phyloP scores from a whole-genome alignment of 352 stramenopile species.

The Phytopythium sindhum region DNA sequence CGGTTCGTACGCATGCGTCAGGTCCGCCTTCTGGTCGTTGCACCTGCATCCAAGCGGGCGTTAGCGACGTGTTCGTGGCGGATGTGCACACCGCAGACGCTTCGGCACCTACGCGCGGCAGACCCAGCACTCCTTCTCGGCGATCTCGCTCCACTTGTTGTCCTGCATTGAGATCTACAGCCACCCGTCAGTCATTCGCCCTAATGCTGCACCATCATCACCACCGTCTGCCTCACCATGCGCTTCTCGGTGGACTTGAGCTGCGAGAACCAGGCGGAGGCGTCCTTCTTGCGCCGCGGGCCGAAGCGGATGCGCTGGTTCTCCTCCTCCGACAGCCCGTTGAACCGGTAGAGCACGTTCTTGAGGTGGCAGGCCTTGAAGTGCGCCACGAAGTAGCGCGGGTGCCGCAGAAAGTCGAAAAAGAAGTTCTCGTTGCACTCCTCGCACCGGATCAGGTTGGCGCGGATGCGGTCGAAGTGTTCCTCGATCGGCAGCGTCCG shows the following conservation, averaged over 20 bases:
- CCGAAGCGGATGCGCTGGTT: constrained; percentile 74
- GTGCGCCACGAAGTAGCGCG: constrained; percentile 75
- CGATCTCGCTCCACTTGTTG: constrained; percentile 83
- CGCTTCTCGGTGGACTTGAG: constrained; percentile 84
- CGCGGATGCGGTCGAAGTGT: constrained; percentile 55
- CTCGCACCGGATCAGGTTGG: constrained; percentile 77
- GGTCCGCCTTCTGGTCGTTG: constrained; percentile 24
- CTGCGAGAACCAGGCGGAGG: constrained; percentile 65
- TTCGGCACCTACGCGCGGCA: constrained; percentile 43
- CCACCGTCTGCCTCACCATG: constrained; percentile 38
- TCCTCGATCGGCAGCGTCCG: constrained; percentile 41
- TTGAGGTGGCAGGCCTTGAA: constrained; percentile 81
- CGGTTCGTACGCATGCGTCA: constrained; percentile 63
- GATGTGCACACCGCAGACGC: neutral
- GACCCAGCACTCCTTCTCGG: constrained; percentile 68
- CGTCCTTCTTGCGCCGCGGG: constrained; percentile 64
- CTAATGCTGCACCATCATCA: too few relatives aligned
- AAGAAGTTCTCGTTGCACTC: constrained; percentile 83
- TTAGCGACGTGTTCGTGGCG: neutral
- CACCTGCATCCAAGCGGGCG: neutral
- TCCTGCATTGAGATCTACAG: constrained; percentile 80
- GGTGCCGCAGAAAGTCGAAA: constrained; percentile 76
- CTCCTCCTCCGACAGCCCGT: constrained; percentile 67
- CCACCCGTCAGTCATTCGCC: too few relatives aligned
- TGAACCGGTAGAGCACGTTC: constrained; percentile 77